A percentile compares a stretch with the other conserved stretches of the same genome.
phyloP scores from a whole-genome alignment of 1,284 basidiomycete species.

The Irpex rosettiformis region DNA sequence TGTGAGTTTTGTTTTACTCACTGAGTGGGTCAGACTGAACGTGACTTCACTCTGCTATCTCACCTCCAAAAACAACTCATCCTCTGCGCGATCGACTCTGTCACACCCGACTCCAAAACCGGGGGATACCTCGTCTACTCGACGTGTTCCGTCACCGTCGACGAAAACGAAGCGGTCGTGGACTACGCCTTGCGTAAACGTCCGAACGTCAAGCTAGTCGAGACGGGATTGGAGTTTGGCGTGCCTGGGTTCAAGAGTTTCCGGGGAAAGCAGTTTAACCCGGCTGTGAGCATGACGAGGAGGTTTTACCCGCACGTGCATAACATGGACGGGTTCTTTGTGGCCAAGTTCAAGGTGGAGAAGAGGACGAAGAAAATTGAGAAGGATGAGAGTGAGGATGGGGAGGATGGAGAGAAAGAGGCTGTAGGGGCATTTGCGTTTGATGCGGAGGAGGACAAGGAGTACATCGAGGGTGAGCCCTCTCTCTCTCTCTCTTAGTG shows the following conservation, averaged over 20 bases:
- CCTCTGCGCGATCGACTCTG: conserved; percentile 96
- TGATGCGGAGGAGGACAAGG: conserved; percentile 66
- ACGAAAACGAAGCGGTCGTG: conserved; percentile 98
- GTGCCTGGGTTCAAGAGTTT: conserved; percentile 88
- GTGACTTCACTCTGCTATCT: conserved; percentile 92
- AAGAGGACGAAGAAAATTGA: conserved; percentile 58
- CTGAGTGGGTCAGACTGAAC: conserved; percentile 63
- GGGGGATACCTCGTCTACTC: conserved; percentile 98
- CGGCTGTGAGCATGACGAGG: conserved; percentile 79
- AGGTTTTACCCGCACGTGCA: conserved; percentile 90
- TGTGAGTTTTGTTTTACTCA: background rate
- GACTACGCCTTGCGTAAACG: conserved; percentile 98
- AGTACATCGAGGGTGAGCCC: conserved; percentile 64
- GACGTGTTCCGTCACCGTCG: conserved; percentile 97
- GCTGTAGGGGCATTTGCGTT: conserved; percentile 39
- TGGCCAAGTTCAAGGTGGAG: conserved; percentile 96
- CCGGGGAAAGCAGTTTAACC: conserved; percentile 86
- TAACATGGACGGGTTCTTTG: conserved; percentile 98
- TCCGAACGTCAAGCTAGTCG: conserved; percentile 92
- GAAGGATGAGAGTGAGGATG: conserved; percentile 30
- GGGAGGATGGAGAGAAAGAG: conserved; percentile 25
- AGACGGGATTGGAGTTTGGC: conserved; percentile 92
- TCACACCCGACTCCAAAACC: conserved; percentile 84
- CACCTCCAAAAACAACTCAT: conserved; percentile 99
- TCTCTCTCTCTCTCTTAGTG: background rate